Evolutionary conservation across 1,284 basidiomycete genomes (phyloP).

Genomic region (Tilletiaria anomala): DNA sequence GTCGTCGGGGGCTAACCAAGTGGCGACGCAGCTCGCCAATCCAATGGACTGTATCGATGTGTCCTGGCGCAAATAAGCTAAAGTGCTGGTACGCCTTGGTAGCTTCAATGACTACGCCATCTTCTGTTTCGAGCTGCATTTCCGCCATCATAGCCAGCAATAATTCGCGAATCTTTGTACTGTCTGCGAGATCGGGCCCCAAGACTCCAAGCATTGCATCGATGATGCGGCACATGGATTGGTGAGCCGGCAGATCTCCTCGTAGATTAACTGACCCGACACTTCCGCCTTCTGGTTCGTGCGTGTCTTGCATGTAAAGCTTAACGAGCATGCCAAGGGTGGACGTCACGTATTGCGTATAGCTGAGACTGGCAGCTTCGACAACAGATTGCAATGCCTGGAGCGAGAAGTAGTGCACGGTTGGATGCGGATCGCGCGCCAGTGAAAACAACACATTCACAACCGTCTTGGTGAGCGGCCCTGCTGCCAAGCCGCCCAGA

Average conservation of each 20-base stretch:
- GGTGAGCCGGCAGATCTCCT: constrained; percentile 79
- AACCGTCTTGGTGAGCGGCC: constrained; percentile 85
- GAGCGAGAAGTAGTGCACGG: constrained; percentile 86
- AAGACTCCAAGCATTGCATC: constrained; percentile 85
- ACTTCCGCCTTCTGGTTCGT: constrained; percentile 85
- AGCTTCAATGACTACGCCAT: constrained; percentile 77
- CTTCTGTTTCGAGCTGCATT: constrained; percentile 65
- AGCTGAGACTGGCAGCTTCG: constrained; percentile 79
- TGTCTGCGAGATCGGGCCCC: constrained; percentile 88
- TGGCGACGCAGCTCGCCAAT: constrained; percentile 16
- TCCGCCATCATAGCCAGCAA: constrained; percentile 73
- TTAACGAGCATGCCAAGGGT: constrained; percentile 84
- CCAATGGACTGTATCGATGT: constrained; percentile 40
- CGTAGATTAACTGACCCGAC: constrained; percentile 62
- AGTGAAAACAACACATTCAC: constrained; percentile 92
- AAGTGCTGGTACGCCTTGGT: constrained; percentile 93
- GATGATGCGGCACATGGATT: constrained; percentile 76
- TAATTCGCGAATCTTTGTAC: constrained; percentile 57
- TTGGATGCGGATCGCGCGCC: constrained; percentile 85
- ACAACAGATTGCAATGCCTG: constrained; percentile 73
- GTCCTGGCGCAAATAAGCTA: constrained; percentile 79
- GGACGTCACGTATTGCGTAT: constrained; percentile 71
- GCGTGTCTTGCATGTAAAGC: constrained; percentile 76
- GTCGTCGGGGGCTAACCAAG: constrained; percentile 42
- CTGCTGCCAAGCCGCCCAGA: constrained; percentile 83